phyloP scores from a whole-genome alignment of 768 basidiomycete species.

The Chalciporus piperatus region DNA sequence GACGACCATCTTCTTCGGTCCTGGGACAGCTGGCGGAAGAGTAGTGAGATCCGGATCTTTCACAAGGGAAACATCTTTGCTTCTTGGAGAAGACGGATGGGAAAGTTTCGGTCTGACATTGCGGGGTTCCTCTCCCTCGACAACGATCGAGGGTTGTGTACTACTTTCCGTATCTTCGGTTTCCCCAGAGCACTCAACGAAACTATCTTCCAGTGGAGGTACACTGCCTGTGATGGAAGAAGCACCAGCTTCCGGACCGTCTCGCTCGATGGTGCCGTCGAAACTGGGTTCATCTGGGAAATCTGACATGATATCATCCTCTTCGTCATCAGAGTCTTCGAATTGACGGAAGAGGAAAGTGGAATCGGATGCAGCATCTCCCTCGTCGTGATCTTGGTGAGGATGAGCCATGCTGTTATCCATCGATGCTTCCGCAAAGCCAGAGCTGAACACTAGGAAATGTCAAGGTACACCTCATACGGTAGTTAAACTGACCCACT shows the following conservation, averaged over 20 bases:
- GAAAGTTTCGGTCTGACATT: conserved; percentile 34
- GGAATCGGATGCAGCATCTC: conserved; percentile 52
- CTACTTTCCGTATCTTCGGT: neutral
- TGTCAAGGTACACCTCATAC: neutral
- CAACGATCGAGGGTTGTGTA: neutral
- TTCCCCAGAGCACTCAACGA: conserved; percentile 2
- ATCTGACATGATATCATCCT: conserved; percentile 41
- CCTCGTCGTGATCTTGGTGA: conserved; percentile 31
- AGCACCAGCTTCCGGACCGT: conserved; percentile 11
- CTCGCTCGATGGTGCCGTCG: conserved; percentile 25
- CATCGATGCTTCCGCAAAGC: conserved; percentile 58
- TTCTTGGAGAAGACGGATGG: conserved; percentile 42
- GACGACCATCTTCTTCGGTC: conserved; percentile 53
- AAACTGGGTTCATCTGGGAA: conserved; percentile 33
- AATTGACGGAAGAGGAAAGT: conserved; percentile 34
- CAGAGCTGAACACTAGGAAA: conserved; percentile 65
- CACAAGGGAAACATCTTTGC: conserved; percentile 19
- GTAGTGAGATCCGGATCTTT: conserved; percentile 8
- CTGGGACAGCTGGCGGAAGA: conserved; percentile 20
- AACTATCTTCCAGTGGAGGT: conserved; percentile 5
- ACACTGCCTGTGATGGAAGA: neutral
- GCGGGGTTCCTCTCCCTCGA: conserved; percentile 17
- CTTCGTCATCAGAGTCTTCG: conserved; percentile 54
- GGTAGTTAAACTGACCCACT: conserved; percentile 41
- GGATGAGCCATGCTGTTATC: conserved; percentile 27